Conservation (phyloP, 768 basidiomycete species). For the Psilocybe sp. region DNA sequence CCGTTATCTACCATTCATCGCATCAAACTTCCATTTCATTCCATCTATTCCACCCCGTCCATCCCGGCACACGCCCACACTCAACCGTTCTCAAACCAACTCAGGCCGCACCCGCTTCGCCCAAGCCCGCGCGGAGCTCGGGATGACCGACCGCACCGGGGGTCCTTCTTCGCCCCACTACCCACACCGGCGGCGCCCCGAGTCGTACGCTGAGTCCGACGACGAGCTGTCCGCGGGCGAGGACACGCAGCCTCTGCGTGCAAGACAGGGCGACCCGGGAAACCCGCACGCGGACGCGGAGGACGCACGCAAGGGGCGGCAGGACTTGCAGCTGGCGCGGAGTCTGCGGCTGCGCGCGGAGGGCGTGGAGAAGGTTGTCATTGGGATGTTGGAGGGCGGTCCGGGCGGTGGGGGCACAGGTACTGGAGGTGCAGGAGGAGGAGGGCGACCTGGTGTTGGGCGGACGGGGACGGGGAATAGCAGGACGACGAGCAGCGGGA, state of each 20-base stretch:
- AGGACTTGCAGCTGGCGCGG: conserved; percentile 63
- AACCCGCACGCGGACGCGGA: conserved; percentile 54
- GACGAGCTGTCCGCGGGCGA: conserved; percentile 67
- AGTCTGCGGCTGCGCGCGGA: conserved; percentile 71
- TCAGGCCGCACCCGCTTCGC: conserved; percentile 71
- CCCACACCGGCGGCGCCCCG: conserved; percentile 63
- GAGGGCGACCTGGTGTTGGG: too few species aligned
- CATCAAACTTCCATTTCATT: too few species aligned
- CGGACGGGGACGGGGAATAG: conserved; percentile 11
- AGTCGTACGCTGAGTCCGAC: conserved; percentile 76
- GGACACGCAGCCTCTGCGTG: conserved; percentile 46
- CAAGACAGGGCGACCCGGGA: conserved; percentile 44
- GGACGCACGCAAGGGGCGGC: conserved; percentile 50
- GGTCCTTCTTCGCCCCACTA: conserved; percentile 61
- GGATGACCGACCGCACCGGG: conserved; percentile 80
- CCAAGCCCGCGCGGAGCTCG: conserved; percentile 81
- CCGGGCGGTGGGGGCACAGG: too few species aligned
- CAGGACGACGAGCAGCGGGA: conserved; percentile 30
- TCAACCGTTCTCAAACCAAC: too few species aligned
- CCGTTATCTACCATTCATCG: too few species aligned
- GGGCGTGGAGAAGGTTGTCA: conserved; percentile 79
- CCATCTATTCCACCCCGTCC: too few species aligned
- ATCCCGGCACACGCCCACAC: background rate
- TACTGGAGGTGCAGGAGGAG: too few species aligned
- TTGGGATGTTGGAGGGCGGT: conserved; percentile 61